These are phyloP conservation scores for Bidens hawaiensis DNA, from an alignment of 140 eudicot genomes.

Conservation along the genomic window DNA sequence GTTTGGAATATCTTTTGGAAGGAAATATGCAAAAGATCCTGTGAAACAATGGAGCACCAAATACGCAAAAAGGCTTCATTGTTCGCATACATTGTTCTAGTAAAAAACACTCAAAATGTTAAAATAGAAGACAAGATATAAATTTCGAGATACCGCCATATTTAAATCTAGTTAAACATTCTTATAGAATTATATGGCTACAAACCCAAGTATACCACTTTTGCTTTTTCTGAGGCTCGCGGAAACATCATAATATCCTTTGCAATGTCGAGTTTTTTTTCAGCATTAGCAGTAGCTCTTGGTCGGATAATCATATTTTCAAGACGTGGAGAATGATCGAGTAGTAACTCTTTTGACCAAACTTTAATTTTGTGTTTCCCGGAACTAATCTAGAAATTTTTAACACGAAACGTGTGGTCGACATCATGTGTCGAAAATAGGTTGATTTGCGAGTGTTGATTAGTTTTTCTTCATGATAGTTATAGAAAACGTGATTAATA, in stretches of 20 bases:
- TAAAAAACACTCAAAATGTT: background rate
- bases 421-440: too few species aligned
- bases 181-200: background rate
- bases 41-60: too few species aligned
- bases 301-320: background rate
- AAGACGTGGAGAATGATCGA: constrained; percentile 15
- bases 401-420: too few species aligned
- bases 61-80: too few species aligned
- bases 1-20: too few species aligned
- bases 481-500: too few species aligned
- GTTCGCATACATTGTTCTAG: background rate
- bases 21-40: too few species aligned
- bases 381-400: too few species aligned
- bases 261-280: background rate
- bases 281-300: background rate
- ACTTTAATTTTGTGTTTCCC: too few species aligned
- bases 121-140: background rate
- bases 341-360: too few species aligned
- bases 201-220: background rate
- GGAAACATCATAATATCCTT: background rate
- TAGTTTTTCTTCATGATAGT: too few species aligned
- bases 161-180: background rate
- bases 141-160: background rate
- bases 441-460: too few species aligned
- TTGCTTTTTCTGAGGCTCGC: background rate